Percentiles rank a stretch among this genome's conserved stretches.
Conservation (phyloP, 495 filamentous ascomycete genomes). For the Aspergillus panamensis region DNA sequence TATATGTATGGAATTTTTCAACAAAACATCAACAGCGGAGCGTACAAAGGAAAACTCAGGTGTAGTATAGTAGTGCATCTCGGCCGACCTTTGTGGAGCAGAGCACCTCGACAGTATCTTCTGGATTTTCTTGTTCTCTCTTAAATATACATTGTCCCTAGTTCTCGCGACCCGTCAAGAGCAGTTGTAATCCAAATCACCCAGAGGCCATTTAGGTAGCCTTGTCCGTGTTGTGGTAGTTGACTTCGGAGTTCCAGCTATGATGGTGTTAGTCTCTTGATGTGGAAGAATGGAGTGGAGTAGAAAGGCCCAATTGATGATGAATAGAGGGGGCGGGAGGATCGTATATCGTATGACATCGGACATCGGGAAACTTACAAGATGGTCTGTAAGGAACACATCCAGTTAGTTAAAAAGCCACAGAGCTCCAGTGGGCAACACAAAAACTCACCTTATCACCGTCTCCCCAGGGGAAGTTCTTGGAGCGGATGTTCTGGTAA, state of each 20-base stretch:
- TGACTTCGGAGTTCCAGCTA: slow-evolving; percentile 92
- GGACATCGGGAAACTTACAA: slow-evolving; percentile 55
- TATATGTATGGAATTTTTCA: background rate
- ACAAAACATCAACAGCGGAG: slow-evolving; percentile 3
- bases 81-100: background rate
- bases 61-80: slow-evolving; percentile 23
- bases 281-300: too few relatives aligned
- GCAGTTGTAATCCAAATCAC: slow-evolving; percentile 4
- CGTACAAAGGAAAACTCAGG: slow-evolving; percentile 30
- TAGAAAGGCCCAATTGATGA: background rate
- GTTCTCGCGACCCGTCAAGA: slow-evolving; percentile 1
- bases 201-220: slow-evolving; percentile 40
- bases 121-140: slow-evolving; percentile 5
- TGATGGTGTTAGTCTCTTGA: slow-evolving; percentile 20
- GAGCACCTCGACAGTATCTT: slow-evolving; percentile 22
- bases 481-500: slow-evolving; percentile 88
- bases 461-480: slow-evolving; percentile 88
- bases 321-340: background rate
- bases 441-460: slow-evolving; percentile 75
- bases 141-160: background rate
- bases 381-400: slow-evolving; percentile 42
- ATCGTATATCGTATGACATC: background rate
- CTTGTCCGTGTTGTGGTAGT: slow-evolving; percentile 95
- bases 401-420: slow-evolving; percentile 28
- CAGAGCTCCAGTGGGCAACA: background rate